Percentiles rank a stretch among this genome's conserved stretches.
Evolutionary conservation across 345 rosid species (phyloP).

Genomic region (Trapa incisa): DNA sequence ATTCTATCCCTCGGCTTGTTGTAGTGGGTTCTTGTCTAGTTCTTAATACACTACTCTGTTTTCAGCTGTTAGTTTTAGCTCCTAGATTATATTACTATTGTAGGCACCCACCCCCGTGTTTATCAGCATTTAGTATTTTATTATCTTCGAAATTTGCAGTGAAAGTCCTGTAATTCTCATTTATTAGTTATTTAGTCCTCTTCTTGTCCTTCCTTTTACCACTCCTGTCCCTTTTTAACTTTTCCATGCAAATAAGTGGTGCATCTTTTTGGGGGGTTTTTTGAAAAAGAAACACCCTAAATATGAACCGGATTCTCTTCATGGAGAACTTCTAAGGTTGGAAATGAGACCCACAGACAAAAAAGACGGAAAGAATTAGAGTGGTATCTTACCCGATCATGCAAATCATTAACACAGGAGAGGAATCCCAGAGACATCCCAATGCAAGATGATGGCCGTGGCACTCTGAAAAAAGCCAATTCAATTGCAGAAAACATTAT

Average conservation of each 20-base stretch:
- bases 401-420: too few species aligned
- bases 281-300: too few species aligned
- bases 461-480: too few species aligned
- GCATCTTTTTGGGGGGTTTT: too few species aligned
- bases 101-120: background rate
- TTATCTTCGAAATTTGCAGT: background rate
- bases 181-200: background rate
- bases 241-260: background rate
- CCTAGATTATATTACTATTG: background rate
- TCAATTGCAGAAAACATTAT: too few species aligned
- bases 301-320: too few species aligned
- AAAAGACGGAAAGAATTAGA: too few species aligned
- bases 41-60: background rate
- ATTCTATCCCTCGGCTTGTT: constrained; percentile 2
- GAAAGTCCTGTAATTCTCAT: background rate
- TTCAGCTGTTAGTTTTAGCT: background rate
- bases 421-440: too few species aligned
- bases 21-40: background rate
- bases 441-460: too few species aligned
- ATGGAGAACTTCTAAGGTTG: too few species aligned
- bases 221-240: background rate
- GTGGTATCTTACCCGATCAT: too few species aligned
- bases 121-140: background rate
- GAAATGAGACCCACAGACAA: too few species aligned
- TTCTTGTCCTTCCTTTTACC: background rate